These are phyloP conservation scores for Neonectria neomacrospora DNA, from an alignment of 2,329 filamentous ascomycete genomes.

Conservation along the genomic window DNA sequence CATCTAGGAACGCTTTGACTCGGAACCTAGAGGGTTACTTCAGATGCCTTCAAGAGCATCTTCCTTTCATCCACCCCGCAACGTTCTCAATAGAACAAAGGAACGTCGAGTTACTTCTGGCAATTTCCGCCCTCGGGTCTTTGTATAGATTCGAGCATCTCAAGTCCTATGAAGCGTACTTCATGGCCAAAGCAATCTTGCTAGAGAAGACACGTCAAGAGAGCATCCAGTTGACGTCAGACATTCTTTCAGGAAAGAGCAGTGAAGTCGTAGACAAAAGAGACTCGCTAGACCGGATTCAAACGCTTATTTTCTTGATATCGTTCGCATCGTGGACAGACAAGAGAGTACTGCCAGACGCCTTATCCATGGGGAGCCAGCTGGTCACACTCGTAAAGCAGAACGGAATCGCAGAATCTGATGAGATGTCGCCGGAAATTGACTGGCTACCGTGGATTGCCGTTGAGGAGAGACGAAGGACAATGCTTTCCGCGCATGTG, in stretches of 20 bases:
- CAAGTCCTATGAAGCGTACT: background rate
- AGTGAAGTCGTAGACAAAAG: background rate
- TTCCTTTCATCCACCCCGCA: constrained; percentile 9
- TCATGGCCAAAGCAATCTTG: constrained; percentile 5
- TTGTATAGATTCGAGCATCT: constrained; percentile 2
- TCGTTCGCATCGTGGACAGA: constrained; percentile 5
- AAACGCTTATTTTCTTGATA: background rate
- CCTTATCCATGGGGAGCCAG: background rate
- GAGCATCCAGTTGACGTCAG: background rate
- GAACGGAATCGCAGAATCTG: background rate
- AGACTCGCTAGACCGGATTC: background rate
- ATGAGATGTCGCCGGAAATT: background rate
- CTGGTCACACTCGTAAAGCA: background rate
- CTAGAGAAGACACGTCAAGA: background rate
- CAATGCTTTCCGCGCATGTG: constrained; percentile 1
- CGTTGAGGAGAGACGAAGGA: constrained; percentile 3
- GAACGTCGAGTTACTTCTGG: background rate
- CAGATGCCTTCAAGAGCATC: constrained; percentile 4
- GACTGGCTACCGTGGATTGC: constrained; percentile 1
- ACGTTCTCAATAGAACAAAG: background rate
- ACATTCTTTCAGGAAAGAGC: background rate
- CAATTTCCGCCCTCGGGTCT: constrained; percentile 1
- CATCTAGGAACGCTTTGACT: constrained; percentile 1
- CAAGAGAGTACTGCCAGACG: background rate
- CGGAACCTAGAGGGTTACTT: constrained; percentile 6